Base-by-base conservation (phyloP, 1,284 basidiomycete species). In the Irpex sp. region DNA sequence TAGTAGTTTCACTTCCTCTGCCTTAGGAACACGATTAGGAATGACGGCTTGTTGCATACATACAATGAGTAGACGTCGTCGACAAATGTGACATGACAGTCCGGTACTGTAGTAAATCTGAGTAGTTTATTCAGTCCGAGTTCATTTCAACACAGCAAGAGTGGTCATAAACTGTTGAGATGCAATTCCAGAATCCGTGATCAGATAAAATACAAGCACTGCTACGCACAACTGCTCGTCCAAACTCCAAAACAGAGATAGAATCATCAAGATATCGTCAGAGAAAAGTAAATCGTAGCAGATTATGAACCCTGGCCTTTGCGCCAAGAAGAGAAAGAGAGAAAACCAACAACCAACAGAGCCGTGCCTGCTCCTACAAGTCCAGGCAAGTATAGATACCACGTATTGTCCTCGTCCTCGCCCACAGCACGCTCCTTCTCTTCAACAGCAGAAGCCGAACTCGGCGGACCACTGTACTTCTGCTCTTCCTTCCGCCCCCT, bases 361-460 rank as follows among this genome's bases (percentile, higher is more conserved):
- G 90, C 90, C 17, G 90, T 91, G 9, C 90, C 90, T 36, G 90
- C 90, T 21, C 90, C 90, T 2, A 92, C 84, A 64, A 92, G 73
- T 21, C 88, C 84, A 3, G 90, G 90, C 49, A 92, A 76, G 66
- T 90, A 89, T 61, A 91, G 69, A 68, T 90, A 92, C 90, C 90
- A 92, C 33, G 88, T 81, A 75, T 79, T 83, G 62, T 90, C 88
- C 37, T 88, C 77, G 36, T 86, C 85, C 21, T 84, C 83, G 58
- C 70, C 63, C 43, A 62, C 65, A 31, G 66, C 61, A 65, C 65
- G 64, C 64, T 71, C 65, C 17, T 46, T 46, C n/a, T 11, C 49
- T 17, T 69, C 70, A 17, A 73, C 64, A 43, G 71, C 65, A 63
- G 70, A 70, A 61, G 68, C 69, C 56, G 71, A 69, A 51, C 62